Conservation (phyloP, 139 green algal genomes). For the Desmodesmus armatus region DNA sequence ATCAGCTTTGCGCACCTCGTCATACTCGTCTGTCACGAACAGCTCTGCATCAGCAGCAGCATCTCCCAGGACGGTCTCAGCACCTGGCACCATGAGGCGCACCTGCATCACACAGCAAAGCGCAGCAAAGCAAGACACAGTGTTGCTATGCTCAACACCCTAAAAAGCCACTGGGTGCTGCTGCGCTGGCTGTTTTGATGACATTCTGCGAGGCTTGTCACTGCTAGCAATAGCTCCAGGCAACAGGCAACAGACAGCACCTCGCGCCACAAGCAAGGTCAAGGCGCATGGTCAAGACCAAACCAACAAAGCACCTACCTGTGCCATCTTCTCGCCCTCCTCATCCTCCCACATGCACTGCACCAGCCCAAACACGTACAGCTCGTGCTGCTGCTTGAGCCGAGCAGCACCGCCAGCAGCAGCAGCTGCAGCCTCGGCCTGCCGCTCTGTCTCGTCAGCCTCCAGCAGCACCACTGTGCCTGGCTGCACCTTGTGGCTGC, state of each 20-base stretch:
- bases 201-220: not conserved
- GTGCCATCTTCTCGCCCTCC: constrained; percentile 54
- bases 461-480: constrained; percentile 64
- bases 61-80: constrained; percentile 92
- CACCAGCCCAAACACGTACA: constrained; percentile 68
- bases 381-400: constrained; percentile 41
- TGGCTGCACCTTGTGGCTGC: constrained; percentile 51
- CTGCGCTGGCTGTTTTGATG: not conserved
- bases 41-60: constrained; percentile 66
- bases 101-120: constrained; percentile 63
- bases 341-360: constrained; percentile 79
- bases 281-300: too few species aligned
- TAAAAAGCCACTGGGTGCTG: not conserved
- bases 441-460: constrained; percentile 43
- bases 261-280: not conserved
- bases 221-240: too few species aligned
- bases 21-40: not conserved
- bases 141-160: not conserved
- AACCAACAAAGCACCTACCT: constrained; percentile 46
- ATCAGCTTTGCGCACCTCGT: constrained; percentile 33
- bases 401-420: too few species aligned
- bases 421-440: constrained; percentile 51
- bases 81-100: constrained; percentile 75
- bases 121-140: not conserved
- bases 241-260: not conserved